Evolutionary conservation across 441 rosid genomes (phyloP), one percentile per base, ranked within the genome.

Genomic region (Bocquillonia castaneifolia): DNA sequence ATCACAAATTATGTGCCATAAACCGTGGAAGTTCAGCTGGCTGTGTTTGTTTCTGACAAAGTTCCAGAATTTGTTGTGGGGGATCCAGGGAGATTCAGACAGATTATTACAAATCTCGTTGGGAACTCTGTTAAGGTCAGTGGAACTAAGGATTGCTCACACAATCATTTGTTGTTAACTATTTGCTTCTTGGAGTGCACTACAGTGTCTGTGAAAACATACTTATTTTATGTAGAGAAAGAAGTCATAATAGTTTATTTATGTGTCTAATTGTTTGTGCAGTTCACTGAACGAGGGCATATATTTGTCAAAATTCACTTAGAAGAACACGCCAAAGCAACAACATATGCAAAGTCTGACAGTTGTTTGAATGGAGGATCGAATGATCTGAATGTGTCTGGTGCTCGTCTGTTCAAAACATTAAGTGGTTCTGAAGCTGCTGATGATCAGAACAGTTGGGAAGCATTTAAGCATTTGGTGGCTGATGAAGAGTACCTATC

Each of bases 41-140:
- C 96, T 14, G 94, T 90, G 6, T 92, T 86, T 57, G 94, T 94
- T 66, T 90, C 99, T 42, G 90, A 83, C 74, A 81, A 83, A 78
- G 97, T 91, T 71, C 99, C 97, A 0, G 97, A 90, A 67, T 71
- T 84, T 69, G 86, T 91, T 48, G 70, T 72, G 65, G 99, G 99
- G 50, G 99, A 94, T 80, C 96, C 97, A 1, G 97, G 97, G 65
- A 84, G 99, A 76, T 94, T 94, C 72, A 80, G 97, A 76, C 99
- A 90, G 84, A 90, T 94, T 22, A 86, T 91, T 63, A 94, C 91
- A 48, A 94, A 94, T 77, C 96, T 94, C 39, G 97, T 94, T 0
- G 99, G 99, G 22, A 94, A 94, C 77, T 94, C 97, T 25, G 94
- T 94, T 48, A 94, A 94, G 82, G 97, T 90, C 69, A 82, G 91